These are phyloP conservation scores for Solanum virginianum DNA, from an alignment of 257 asterid genomes.

Conservation along the genomic window DNA sequence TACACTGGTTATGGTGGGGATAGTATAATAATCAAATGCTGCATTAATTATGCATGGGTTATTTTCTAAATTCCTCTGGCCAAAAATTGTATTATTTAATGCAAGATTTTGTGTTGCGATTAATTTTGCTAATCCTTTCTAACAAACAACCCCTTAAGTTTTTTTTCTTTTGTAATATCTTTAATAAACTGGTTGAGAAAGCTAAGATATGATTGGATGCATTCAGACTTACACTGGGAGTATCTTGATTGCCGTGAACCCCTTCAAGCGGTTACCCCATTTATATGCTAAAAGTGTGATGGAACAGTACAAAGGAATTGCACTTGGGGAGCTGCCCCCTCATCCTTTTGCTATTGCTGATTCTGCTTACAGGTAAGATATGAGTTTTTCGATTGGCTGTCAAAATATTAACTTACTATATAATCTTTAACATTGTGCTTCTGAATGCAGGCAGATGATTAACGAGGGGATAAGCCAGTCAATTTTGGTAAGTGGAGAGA, in stretches of 20 bases:
- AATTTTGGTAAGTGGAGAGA: slow-evolving; percentile 93
- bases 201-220: slow-evolving; percentile 4
- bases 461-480: slow-evolving; percentile 65
- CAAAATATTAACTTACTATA: background rate
- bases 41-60: background rate
- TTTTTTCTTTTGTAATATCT: background rate
- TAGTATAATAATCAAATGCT: background rate
- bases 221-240: slow-evolving; percentile 84
- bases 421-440: background rate
- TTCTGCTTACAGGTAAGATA: slow-evolving; percentile 66
- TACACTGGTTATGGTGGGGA: background rate
- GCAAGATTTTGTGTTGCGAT: background rate
- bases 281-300: slow-evolving; percentile 49
- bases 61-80: background rate
- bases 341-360: slow-evolving; percentile 93
- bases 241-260: slow-evolving; percentile 88
- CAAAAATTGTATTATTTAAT: background rate
- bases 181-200: background rate
- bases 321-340: slow-evolving; percentile 74
- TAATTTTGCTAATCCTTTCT: background rate
- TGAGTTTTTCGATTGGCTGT: background rate
- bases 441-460: slow-evolving; percentile 63
- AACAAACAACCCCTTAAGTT: background rate
- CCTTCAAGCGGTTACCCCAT: slow-evolving; percentile 70
- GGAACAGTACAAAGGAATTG: slow-evolving; percentile 65